Base-by-base conservation (phyloP, 1,284 basidiomycete species). In the Fomitopsis betulina region DNA sequence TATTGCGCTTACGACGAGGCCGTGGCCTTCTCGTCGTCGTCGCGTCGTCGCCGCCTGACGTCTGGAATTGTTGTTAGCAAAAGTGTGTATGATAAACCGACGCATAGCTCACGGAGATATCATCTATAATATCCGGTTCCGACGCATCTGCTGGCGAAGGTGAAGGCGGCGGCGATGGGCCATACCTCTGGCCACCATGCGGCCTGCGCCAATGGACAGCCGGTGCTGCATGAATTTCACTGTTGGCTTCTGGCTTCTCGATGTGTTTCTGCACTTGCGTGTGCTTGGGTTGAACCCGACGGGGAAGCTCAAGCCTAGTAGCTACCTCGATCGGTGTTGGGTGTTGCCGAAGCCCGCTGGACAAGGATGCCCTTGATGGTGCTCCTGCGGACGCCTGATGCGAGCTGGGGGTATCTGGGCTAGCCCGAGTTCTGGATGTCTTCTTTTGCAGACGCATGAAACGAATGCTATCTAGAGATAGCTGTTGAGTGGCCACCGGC, bases 111-210 rank as follows among this genome's bases (percentile, higher is more conserved):
- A 61, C 58, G 42, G 58, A 53, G 9, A 27, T 43, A 12, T 58
- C 57, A 3, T 35, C 37, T 32, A 15, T 12, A 12, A 59, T 52
- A 5, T 57, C 51, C 15, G 57, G 55, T 35, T 57, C 42, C 27
- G 59, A 58, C 10, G 58, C 60, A 7, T 59, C 60, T 3, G 47
- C 58, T 38, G 54, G 53, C 32, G 54, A 56, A 5, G 40, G 32
- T 25, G 47, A 55, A 7, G 37, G 35, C n/a, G 50, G 45, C 15
- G 19, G 21, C 19, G 27, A 17, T 17, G 27, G 25, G 35, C 19
- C 30, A n/a, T 21, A 33, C 37, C 15, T 9, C 21, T 4, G 15
- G 21, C 38, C 6, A 1, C 42, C n/a, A 17, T 23, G 23, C 19
- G 17, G 27, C 42, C 43, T 55, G 17, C 8, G 38, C 21, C 40